phyloP scores from a whole-genome alignment of 1,284 basidiomycete species.

The Boletellus sp. region DNA sequence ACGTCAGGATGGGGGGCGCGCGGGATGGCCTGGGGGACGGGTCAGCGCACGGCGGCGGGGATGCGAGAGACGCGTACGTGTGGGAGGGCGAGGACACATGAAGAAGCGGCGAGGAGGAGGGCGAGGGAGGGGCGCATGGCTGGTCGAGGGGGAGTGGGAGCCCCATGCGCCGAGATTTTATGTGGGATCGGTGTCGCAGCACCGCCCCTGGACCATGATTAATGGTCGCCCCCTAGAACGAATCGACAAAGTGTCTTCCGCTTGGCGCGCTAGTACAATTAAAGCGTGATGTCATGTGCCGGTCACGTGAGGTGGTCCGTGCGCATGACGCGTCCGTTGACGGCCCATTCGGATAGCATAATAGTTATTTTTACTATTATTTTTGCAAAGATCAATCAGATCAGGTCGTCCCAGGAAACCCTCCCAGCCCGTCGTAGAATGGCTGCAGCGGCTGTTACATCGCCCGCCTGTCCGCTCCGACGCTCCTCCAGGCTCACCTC shows the following conservation, averaged over 20 bases:
- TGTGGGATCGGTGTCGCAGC: neutral
- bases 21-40: neutral
- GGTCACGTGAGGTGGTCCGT: conserved; percentile 28
- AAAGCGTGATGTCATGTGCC: neutral
- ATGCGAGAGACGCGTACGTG: neutral
- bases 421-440: conserved; percentile 21
- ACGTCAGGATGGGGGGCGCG: neutral
- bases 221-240: neutral
- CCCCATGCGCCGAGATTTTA: neutral
- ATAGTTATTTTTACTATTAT: neutral
- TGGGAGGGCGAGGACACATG: neutral
- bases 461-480: conserved; percentile 29
- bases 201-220: neutral
- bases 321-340: conserved; percentile 22
- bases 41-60: neutral
- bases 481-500: conserved; percentile 25
- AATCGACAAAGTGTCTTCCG: too few species aligned
- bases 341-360: neutral
- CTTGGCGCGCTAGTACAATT: too few species aligned
- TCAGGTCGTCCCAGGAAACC: conserved; percentile 6
- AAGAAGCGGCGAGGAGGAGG: neutral
- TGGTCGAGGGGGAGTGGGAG: neutral
- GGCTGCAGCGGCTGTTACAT: conserved; percentile 30
- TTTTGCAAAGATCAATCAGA: conserved; percentile 11
- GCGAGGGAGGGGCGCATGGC: neutral